phyloP scores from a whole-genome alignment of 805 yeast genomes.

The Wickerhamiella brachini region DNA sequence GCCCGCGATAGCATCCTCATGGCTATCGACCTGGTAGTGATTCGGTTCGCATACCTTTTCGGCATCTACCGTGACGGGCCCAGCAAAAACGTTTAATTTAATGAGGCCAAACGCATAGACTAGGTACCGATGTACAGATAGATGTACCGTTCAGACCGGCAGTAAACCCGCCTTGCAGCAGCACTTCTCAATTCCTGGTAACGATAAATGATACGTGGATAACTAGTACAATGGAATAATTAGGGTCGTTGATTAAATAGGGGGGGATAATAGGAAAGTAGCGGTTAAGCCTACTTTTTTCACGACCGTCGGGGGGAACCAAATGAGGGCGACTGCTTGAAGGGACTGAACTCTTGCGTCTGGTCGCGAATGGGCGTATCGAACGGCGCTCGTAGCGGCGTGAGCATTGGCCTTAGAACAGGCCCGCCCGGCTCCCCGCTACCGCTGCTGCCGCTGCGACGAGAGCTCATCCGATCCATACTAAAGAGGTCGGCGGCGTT shows the following conservation, averaged over 20 bases:
- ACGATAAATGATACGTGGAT: too few relatives aligned
- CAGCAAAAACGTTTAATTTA: neutral
- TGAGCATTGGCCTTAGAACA: conserved; percentile 5
- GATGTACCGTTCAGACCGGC: too few relatives aligned
- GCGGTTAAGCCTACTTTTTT: neutral
- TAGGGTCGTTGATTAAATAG: neutral
- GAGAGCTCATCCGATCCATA: conserved; percentile 24
- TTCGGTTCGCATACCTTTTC: conserved; percentile 72
- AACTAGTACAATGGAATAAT: neutral
- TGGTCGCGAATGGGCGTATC: conserved; percentile 21
- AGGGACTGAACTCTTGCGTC: conserved; percentile 18
- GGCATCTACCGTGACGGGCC: conserved; percentile 47
- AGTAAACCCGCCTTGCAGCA: too few relatives aligned
- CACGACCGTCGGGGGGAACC: conserved; percentile 14
- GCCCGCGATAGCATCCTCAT: conserved; percentile 81
- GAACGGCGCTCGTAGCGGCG: conserved; percentile 18
- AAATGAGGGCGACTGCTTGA: conserved; percentile 7
- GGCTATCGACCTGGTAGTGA: conserved; percentile 89
- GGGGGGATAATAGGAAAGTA: neutral
- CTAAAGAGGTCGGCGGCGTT: conserved; percentile 17
- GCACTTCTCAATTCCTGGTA: too few relatives aligned
- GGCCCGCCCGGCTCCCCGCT: neutral
- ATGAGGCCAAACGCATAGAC: too few relatives aligned
- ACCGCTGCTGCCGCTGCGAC: neutral
- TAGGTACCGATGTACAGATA: too few relatives aligned